Base-by-base conservation (phyloP, 129 eudicot species). In the Ambrosia artemisiifolia region DNA sequence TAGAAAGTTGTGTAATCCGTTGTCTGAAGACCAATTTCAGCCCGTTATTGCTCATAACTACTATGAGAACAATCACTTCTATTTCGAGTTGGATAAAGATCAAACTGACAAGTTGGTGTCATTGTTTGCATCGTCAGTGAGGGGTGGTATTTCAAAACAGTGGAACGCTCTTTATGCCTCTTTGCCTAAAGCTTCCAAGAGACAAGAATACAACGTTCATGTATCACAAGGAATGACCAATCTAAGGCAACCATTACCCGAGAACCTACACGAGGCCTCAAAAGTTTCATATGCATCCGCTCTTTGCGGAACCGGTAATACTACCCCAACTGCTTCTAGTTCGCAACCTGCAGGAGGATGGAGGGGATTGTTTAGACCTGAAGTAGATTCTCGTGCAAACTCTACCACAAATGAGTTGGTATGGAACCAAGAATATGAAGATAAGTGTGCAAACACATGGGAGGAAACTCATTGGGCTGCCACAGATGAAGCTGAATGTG, bases 41-140 rank as follows among this genome's bases (percentile, higher is more conserved):
- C 95, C 92, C 3, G 33, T 87, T 4, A 81, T 89, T 63, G 79
- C 79, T 18, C 55, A 10, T 17, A 93, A 93, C 66, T 93, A 93
- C 74, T 80, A 81, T 56, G 76, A 67, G 12, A 75, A 57, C 7
- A 67, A 50, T 33, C 83, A 59, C 8, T 89, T 93, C 16, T 80
- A 95, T 85, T 93, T 93, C 36, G 98, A 89, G 77, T 77, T 93
- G 28, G 96, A 93, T 68, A 74, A 24, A 64, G 48, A 19, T 54
- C 98, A 93, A 36, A 78, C 83, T 11, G 65, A 69, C 5, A 63
- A 79, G 49, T 69, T 93, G 78, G 69, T 82, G 32, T 50, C 84
- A 12, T 19, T 83, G 60, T 92, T 92, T 70, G 68, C 63, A 62
- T 54, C 88, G 55, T 79, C 76, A 4, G 43, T 43, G 18, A 59